Conservation (phyloP, 176 grass and related monocot genomes). For the Oryza glumipatula region DNA sequence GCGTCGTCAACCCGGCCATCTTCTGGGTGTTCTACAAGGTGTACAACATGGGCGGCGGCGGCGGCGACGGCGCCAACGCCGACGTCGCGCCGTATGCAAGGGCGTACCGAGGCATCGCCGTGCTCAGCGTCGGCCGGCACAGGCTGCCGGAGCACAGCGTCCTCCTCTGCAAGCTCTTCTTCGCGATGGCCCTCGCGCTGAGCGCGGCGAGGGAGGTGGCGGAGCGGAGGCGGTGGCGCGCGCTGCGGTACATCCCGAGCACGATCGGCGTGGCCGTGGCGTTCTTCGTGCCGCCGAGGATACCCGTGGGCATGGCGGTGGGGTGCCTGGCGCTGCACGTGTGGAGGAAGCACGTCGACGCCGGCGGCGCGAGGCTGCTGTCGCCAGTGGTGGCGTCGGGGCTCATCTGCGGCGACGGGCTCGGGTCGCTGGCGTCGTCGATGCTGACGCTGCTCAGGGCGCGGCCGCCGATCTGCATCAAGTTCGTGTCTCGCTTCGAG, state of each 20-base stretch:
- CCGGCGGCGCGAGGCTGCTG: conserved; percentile 20
- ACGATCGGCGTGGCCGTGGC: conserved; percentile 42
- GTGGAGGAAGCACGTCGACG: conserved; percentile 28
- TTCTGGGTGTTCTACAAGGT: conserved; percentile 58
- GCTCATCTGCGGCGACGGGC: conserved; percentile 44
- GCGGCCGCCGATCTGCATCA: too few species aligned
- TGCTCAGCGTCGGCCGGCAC: conserved; percentile 39
- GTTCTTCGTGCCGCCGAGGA: conserved; percentile 41
- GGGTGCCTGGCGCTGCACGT: conserved; percentile 42
- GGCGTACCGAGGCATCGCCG: conserved; percentile 39
- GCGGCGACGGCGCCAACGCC: conserved; percentile 9
- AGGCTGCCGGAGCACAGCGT: conserved; percentile 41
- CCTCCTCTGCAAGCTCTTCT: conserved; percentile 41
- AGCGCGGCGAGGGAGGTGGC: conserved; percentile 26
- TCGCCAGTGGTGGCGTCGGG: conserved; percentile 29
- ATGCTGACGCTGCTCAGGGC: too few species aligned
- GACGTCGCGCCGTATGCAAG: conserved; percentile 22
- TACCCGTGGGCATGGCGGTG: conserved; percentile 43
- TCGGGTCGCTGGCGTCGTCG: conserved; percentile 42
- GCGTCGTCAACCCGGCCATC: conserved; percentile 33
- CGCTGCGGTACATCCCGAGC: conserved; percentile 32
- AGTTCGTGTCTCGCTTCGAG: too few species aligned
- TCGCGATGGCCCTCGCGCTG: not conserved
- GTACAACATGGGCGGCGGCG: conserved; percentile 28
- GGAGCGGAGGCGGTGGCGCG: conserved; percentile 11